These are phyloP conservation scores for Tylopilus sp. DNA, from an alignment of 768 basidiomycete species.

Conservation along the genomic window DNA sequence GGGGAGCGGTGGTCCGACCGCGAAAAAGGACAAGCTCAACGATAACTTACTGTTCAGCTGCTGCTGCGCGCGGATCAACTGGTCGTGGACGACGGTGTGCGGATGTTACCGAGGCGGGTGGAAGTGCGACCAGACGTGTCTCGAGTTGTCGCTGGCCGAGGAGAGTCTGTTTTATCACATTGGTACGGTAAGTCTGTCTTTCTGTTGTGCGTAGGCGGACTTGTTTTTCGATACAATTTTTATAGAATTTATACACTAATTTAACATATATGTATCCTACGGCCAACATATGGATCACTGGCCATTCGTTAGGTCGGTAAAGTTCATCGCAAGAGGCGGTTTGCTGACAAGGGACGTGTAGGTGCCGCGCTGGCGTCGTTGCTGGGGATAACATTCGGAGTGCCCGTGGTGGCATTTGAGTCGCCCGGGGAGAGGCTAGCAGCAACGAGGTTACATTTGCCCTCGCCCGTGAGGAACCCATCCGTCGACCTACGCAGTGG, in stretches of 20 bases:
- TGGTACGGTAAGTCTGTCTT: conserved; percentile 68
- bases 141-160: conserved; percentile 69
- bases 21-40: conserved; percentile 88
- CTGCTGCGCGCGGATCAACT: conserved; percentile 90
- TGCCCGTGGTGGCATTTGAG: conserved; percentile 85
- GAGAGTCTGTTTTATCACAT: conserved; percentile 89
- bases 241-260: conserved; percentile 91
- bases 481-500: not conserved
- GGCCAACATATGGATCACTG: conserved; percentile 84
- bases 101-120: conserved; percentile 78
- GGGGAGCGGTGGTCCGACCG: conserved; percentile 78
- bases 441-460: conserved; percentile 77
- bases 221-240: not conserved
- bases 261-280: conserved; percentile 88
- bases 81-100: conserved; percentile 93
- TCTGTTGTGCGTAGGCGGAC: not conserved
- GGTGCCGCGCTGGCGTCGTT: conserved; percentile 74
- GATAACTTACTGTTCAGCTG: conserved; percentile 93
- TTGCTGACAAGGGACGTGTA: conserved; percentile 24
- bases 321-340: conserved; percentile 23
- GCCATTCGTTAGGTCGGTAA: conserved; percentile 60
- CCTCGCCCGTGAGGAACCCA: conserved; percentile 60
- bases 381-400: conserved; percentile 84
- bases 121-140: conserved; percentile 78
- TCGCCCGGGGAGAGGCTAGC: conserved; percentile 85